Evolutionary conservation across 2,329 filamentous ascomycete genomes (phyloP), one percentile per base, ranked within the genome.

Genomic region (Arthroderma uncinatum): DNA sequence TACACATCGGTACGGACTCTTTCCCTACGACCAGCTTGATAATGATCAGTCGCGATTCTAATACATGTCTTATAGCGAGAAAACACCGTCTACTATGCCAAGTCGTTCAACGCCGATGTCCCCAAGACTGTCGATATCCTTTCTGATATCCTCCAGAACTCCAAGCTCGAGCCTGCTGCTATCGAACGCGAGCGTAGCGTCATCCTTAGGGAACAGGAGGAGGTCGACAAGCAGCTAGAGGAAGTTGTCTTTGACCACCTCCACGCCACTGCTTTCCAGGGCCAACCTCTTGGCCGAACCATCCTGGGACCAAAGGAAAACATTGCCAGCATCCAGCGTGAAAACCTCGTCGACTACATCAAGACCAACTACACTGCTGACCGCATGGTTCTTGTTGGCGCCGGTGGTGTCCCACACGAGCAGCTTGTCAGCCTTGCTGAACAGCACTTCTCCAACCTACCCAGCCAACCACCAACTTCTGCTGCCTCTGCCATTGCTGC

Each of bases 11-110:
- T 96, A 84, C 70, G 86, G 67, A 57, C 59, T 42, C 52, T 53
- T 57, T 56, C 59, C n/a, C n/a, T n/a, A 62, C 58, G 48, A 62
- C 61, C 53, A 8, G 1, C 8, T 14, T 33, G 42, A 34, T 30
- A 48, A 28, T 21, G n/a, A 14, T 36, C 16, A 10, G 14, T n/a
- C 19, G 6, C 36, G 16, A 28, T 7, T 19, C 6, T 28, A 16
- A 23, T 14, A 1, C 16, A 7, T 48, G 34, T 56, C 58, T 61
- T 62, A 62, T 68, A 89, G 91, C 89, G 93, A 75, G 93, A 98
- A 78, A 97, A 96, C 83, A 98, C 93, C 68, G 93, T 98, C 72
- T 98, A 98, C 83, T 98, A 97, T 76, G 93, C 93, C 77, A 96
- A 97, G 80, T 86, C 92, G 64, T 95, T 98, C 82, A 98, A 98